Base-by-base conservation (phyloP, 2,329 filamentous ascomycete genomes). In the Aschersonia sp. region DNA sequence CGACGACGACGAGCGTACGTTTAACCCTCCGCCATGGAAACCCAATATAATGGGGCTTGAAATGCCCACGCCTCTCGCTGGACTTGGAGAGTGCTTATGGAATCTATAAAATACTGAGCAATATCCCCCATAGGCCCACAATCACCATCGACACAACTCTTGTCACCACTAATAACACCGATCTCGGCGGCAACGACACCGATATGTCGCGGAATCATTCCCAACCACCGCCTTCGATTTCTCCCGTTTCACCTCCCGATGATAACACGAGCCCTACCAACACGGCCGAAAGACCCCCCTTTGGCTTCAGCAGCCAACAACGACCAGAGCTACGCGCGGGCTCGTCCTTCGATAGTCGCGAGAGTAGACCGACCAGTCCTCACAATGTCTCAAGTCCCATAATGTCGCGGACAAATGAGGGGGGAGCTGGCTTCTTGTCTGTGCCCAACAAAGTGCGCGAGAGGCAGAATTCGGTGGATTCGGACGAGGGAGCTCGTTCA, bases 401-500 rank as follows among this genome's bases (percentile, higher is more conserved):
- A 6, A 53, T 75, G 9, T 63, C 70, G 20, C 65, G 65, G 12
- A 64, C 61, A 20, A 67, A 63, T 63, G 65, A 80, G 63, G 59
- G 70, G 56, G 59, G 65, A 49, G 59, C 71, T 55, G 70, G 71
- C 48, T 84, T 84, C 54, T 68, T 88, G 44, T 72, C 80, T 0
- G 84, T 88, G 1, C 84, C 84, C n/a, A 69, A 68, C 45, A 53
- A 58, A 20, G 59, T 70, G 46, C 70, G 80, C 46, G 80, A 80
- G 38, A 70, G 82, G 51, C 81, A 84, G 49, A 82, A 82, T 55
- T 87, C 83, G 1, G 67, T 86, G 45, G 83, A 85, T 56, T 84
- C 81, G 7, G 74, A 79, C 31, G 80, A 83, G 50, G 74, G 71
- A 38, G 71, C 73, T 20, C 73, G 74, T 38, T 80, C 78, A 1